phyloP scores from a whole-genome alignment of 2,329 filamentous ascomycete genomes.

The Aspergillus carbonarius region DNA sequence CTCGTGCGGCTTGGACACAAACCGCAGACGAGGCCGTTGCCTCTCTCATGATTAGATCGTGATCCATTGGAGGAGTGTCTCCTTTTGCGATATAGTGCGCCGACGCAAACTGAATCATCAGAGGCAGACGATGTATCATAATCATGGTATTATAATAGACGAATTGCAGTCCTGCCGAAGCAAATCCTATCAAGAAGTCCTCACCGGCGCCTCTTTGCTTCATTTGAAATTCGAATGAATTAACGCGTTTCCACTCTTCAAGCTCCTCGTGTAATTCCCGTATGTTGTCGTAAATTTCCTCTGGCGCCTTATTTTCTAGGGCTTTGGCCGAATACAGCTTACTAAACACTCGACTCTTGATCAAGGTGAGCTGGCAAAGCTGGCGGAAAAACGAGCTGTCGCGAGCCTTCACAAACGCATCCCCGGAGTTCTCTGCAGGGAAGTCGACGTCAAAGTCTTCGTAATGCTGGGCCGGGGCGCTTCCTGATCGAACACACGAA shows the following conservation, averaged over 20 bases:
- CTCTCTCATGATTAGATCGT: slow-evolving; percentile 74
- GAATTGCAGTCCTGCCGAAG: slow-evolving; percentile 87
- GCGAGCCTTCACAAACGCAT: slow-evolving; percentile 76
- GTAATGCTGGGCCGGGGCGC: slow-evolving; percentile 66
- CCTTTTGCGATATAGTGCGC: slow-evolving; percentile 78
- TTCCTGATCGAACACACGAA: slow-evolving; percentile 61
- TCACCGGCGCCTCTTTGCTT: slow-evolving; percentile 85
- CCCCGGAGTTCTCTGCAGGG: slow-evolving; percentile 82
- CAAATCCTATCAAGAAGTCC: slow-evolving; percentile 83
- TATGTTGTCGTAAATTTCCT: slow-evolving; percentile 85
- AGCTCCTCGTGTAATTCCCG: slow-evolving; percentile 81
- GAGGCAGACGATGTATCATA: slow-evolving; percentile 93
- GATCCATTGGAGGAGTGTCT: slow-evolving; percentile 16
- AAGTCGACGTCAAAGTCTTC: slow-evolving; percentile 91
- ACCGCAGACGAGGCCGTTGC: slow-evolving; percentile 85
- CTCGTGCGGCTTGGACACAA: slow-evolving; percentile 83
- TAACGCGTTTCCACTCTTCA: slow-evolving; percentile 88
- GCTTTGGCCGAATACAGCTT: slow-evolving; percentile 85
- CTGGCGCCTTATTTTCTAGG: slow-evolving; percentile 73
- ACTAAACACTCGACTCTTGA: slow-evolving; percentile 89
- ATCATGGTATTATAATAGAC: slow-evolving; percentile 95
- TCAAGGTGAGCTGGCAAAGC: slow-evolving; percentile 83
- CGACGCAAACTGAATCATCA: slow-evolving; percentile 87
- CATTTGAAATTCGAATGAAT: slow-evolving; percentile 82
- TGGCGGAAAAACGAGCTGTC: slow-evolving; percentile 92